Percentiles rank a stretch among this genome's conserved stretches.
Evolutionary conservation across 768 basidiomycete species (phyloP).

Genomic region (Termitomyces sp.): DNA sequence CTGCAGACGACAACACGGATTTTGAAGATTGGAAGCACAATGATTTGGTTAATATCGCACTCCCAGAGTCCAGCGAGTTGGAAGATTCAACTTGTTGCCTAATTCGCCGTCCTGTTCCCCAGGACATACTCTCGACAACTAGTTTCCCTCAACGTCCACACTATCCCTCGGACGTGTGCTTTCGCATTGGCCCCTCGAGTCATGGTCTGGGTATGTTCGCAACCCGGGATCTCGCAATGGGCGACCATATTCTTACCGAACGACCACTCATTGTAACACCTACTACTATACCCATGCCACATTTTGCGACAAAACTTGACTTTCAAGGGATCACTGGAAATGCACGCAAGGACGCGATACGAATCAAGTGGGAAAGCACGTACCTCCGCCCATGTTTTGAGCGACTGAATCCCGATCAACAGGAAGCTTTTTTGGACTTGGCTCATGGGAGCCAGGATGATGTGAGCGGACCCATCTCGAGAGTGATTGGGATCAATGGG

Average conservation of each 20-base stretch:
- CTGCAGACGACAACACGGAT: not conserved
- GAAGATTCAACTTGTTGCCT: conserved; percentile 15
- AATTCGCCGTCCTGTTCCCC: conserved; percentile 5
- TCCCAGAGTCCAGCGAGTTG: conserved; percentile 3
- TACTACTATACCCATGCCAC: conserved; percentile 12
- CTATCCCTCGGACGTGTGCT: conserved; percentile 7
- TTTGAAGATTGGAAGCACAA: conserved; percentile 7
- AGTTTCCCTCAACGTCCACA: conserved; percentile 8
- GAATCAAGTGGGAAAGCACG: conserved; percentile 14
- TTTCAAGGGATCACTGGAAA: conserved; percentile 1
- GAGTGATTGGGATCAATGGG: conserved; percentile 29
- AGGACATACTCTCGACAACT: conserved; percentile 8
- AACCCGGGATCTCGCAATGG: conserved; percentile 15
- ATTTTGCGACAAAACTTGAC: conserved; percentile 3
- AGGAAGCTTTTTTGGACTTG: conserved; percentile 23
- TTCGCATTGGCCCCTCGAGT: conserved; percentile 9
- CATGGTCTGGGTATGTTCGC: conserved; percentile 20
- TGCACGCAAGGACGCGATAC: conserved; percentile 2
- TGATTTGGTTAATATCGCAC: conserved; percentile 8
- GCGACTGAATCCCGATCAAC: conserved; percentile 19
- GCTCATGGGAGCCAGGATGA: conserved; percentile 25
- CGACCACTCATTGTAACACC: conserved; percentile 17
- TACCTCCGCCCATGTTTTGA: conserved; percentile 16
- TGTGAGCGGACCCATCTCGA: conserved; percentile 26
- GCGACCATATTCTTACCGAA: conserved; percentile 17